Evolutionary conservation across 768 basidiomycete genomes (phyloP).

Genomic region (Lactarius trivialis): DNA sequence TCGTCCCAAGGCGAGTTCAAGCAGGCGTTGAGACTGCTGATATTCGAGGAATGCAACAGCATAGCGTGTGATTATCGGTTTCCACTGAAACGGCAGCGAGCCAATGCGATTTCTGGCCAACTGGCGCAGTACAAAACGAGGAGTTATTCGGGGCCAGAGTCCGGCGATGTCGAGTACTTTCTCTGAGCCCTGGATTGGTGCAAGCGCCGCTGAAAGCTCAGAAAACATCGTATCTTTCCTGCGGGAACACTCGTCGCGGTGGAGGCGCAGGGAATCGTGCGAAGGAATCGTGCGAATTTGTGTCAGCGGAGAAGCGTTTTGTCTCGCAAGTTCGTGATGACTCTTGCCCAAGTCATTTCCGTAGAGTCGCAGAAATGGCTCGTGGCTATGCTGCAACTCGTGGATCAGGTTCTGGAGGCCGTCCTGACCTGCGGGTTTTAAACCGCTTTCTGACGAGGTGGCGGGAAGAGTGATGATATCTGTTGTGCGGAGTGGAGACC

Average conservation of each 20-base stretch:
- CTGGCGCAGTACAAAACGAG: slow-evolving; percentile 13
- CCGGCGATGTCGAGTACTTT: neutral
- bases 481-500: neutral
- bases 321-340: neutral
- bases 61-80: neutral
- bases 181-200: neutral
- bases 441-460: neutral
- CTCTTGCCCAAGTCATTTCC: slow-evolving; percentile 8
- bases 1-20: slow-evolving; percentile 2
- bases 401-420: neutral
- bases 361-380: neutral
- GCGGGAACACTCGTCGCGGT: neutral
- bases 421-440: neutral
- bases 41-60: neutral
- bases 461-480: too few relatives aligned
- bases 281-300: neutral
- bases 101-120: slow-evolving; percentile 24
- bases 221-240: neutral
- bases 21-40: slow-evolving; percentile 11
- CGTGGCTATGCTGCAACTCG: neutral
- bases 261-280: neutral
- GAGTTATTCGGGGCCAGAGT: slow-evolving; percentile 14
- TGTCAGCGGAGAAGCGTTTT: neutral
- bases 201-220: neutral
- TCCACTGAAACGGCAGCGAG: slow-evolving; percentile 8